These are phyloP conservation scores for Litsea cubeba DNA, from an alignment of 164 flowering plant species.

Conservation along the genomic window DNA sequence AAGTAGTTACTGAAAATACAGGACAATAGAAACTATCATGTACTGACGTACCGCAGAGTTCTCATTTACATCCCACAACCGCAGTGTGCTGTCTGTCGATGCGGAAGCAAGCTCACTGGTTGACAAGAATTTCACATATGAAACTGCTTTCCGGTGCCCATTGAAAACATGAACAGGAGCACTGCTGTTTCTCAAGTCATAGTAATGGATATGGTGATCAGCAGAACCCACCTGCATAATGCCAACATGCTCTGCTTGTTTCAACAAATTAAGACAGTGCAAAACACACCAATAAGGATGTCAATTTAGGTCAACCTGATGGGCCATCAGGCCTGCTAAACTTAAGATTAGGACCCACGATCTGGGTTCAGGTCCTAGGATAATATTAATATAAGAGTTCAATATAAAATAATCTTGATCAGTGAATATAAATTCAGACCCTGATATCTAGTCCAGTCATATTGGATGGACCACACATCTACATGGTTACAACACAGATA, in stretches of 20 bases:
- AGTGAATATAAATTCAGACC: too few species aligned
- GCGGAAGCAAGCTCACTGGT: constrained; percentile 94
- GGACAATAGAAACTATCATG: background rate
- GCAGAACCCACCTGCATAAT: constrained; percentile 91
- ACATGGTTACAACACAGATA: background rate
- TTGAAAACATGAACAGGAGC: constrained; percentile 79
- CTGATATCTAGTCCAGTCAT: too few species aligned
- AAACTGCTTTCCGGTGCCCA: constrained; percentile 92
- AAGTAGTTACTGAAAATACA: background rate
- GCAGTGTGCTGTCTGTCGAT: constrained; percentile 93
- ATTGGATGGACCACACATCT: background rate
- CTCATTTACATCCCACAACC: constrained; percentile 92
- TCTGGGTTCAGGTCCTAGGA: background rate
- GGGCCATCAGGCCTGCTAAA: background rate
- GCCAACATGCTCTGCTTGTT: constrained; percentile 8
- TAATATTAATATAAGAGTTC: background rate
- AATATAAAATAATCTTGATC: background rate
- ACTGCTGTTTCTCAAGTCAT: constrained; percentile 80
- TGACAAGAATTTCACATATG: constrained; percentile 94
- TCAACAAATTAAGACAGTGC: background rate
- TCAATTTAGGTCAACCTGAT: background rate
- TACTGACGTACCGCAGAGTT: constrained; percentile 53
- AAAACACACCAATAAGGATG: background rate
- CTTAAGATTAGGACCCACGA: background rate
- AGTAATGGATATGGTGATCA: constrained; percentile 91